Conservation (phyloP, 805 yeast genomes). For the Candida vaughaniae region DNA sequence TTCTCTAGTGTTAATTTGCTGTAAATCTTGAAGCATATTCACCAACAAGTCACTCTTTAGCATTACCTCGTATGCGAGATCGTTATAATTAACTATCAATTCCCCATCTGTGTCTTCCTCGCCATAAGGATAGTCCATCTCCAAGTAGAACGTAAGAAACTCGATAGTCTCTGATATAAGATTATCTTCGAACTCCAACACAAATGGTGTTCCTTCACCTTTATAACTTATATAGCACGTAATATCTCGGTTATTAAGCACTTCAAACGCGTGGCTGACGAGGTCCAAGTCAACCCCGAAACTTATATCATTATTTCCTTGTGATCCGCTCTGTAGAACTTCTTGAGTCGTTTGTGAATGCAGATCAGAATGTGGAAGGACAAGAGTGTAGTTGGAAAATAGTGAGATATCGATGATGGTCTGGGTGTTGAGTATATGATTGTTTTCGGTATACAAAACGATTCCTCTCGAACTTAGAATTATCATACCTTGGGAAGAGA, state of each 20-base stretch:
- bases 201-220: constrained; percentile 40
- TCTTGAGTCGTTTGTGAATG: constrained; percentile 5
- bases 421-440: constrained; percentile 36
- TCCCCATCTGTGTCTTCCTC: constrained; percentile 18
- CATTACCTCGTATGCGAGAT: constrained; percentile 35
- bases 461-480: constrained; percentile 32
- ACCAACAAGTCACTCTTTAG: constrained; percentile 38
- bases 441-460: constrained; percentile 32
- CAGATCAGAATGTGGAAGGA: neutral
- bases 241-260: constrained; percentile 28
- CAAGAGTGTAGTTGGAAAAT: constrained; percentile 28
- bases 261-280: constrained; percentile 34
- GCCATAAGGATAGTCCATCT: constrained; percentile 25
- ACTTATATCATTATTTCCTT: constrained; percentile 9
- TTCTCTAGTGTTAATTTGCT: constrained; percentile 35
- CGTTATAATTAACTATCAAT: constrained; percentile 25
- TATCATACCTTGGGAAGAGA: constrained; percentile 34
- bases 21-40: constrained; percentile 35
- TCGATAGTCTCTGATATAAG: constrained; percentile 42
- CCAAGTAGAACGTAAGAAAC: constrained; percentile 37
- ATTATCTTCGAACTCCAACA: constrained; percentile 41
- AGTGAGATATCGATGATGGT: constrained; percentile 36
- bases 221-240: constrained; percentile 36
- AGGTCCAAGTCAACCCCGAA: constrained; percentile 39
- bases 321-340: neutral